phyloP scores from a whole-genome alignment of 2,329 filamentous ascomycete genomes.

The Monosporascus ibericus region DNA sequence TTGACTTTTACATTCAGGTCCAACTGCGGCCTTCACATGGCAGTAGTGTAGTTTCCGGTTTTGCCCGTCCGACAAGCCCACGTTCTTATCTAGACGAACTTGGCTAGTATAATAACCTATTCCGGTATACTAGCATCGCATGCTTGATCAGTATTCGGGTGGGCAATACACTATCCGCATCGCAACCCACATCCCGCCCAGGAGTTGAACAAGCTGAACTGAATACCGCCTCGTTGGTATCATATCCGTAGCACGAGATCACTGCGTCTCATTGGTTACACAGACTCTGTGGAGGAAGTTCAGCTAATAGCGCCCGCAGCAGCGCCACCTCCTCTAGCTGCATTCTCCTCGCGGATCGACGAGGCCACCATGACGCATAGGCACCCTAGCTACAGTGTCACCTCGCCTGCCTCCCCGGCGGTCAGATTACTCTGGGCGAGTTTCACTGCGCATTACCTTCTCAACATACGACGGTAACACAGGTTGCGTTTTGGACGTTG shows the following conservation, averaged over 20 bases:
- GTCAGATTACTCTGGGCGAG: neutral
- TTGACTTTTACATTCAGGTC: too few relatives aligned
- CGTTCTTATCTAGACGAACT: too few relatives aligned
- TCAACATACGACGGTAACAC: neutral
- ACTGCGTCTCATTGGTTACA: neutral
- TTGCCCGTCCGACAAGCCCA: too few relatives aligned
- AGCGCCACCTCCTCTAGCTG: neutral
- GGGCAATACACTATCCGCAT: neutral
- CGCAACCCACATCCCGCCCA: neutral
- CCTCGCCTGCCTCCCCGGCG: neutral
- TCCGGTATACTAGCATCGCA: neutral
- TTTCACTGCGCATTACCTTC: neutral
- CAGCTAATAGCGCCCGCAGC: neutral
- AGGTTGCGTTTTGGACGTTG: neutral
- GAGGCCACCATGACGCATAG: neutral
- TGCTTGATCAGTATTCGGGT: neutral
- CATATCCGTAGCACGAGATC: neutral
- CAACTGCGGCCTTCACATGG: too few relatives aligned
- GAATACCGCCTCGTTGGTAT: neutral
- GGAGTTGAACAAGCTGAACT: neutral
- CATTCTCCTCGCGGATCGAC: neutral
- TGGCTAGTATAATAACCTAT: too few relatives aligned
- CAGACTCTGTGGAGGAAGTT: neutral
- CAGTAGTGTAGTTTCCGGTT: too few relatives aligned
- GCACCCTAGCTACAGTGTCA: neutral